Conservation (phyloP, 2,329 filamentous ascomycete genomes). For the Pseudomassariella vexata region DNA sequence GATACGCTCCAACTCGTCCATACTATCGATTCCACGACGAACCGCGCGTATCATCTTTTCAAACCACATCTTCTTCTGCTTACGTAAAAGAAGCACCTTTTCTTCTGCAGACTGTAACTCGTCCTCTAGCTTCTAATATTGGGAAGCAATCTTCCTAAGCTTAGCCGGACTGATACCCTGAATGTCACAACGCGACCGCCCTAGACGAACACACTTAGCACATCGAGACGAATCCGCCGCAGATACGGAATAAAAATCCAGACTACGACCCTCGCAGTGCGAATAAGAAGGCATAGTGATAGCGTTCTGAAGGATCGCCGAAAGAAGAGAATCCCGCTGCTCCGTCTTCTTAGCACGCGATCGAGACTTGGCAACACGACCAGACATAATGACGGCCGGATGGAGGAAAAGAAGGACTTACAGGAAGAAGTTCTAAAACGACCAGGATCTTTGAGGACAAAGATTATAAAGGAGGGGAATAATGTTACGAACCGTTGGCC, state of each 20-base stretch:
- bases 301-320: neutral
- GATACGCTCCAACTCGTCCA: neutral
- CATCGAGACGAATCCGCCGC: neutral
- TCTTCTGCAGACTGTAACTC: neutral
- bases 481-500: too few relatives aligned
- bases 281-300: neutral
- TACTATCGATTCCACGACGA: constrained; percentile 1
- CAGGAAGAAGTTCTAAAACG: too few relatives aligned
- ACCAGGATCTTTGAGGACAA: too few relatives aligned
- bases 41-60: constrained; percentile 1
- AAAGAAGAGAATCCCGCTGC: too few relatives aligned
- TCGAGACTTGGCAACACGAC: too few relatives aligned
- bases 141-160: neutral
- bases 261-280: neutral
- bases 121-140: constrained; percentile 2
- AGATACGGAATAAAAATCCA: neutral
- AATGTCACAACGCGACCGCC: neutral
- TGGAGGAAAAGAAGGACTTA: too few relatives aligned
- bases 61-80: constrained; percentile 1
- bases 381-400: too few relatives aligned
- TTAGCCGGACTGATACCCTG: neutral
- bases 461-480: too few relatives aligned
- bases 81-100: neutral
- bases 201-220: neutral
- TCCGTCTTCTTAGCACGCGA: too few relatives aligned